Conservation (phyloP, 257 asterid species). For the Forsythia viridissima region DNA sequence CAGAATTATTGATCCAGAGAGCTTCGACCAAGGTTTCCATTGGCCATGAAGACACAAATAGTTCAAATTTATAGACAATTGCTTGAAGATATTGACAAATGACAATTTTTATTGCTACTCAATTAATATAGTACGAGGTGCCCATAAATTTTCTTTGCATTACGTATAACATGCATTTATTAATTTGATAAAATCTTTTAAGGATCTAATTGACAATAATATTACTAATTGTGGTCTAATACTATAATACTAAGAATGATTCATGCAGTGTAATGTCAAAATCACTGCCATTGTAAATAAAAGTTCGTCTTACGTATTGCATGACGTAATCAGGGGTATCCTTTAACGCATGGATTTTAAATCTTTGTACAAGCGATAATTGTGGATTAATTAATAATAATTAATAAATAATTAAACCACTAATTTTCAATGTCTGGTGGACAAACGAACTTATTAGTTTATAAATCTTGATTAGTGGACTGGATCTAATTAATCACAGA, state of each 20-base stretch:
- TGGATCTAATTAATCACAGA: not conserved
- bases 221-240: conserved; percentile 1
- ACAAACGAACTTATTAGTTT: not conserved
- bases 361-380: not conserved
- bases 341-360: not conserved
- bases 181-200: conserved; percentile 21
- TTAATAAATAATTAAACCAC: not conserved
- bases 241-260: not conserved
- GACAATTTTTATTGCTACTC: not conserved
- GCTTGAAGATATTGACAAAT: not conserved
- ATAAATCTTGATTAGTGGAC: not conserved
- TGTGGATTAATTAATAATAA: not conserved
- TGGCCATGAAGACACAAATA: too few relatives aligned
- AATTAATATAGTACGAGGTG: not conserved
- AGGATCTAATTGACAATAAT: conserved; percentile 27
- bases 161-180: conserved; percentile 27
- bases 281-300: too few relatives aligned
- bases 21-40: too few relatives aligned
- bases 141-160: conserved; percentile 9
- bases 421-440: not conserved
- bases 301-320: too few relatives aligned
- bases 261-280: not conserved
- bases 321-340: not conserved
- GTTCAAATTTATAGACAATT: too few relatives aligned
- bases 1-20: too few relatives aligned